A percentile compares a stretch with the other conserved stretches of the same genome.
phyloP scores from a whole-genome alignment of 106 monocot genomes.

The Dendrobium chrysotoxum region DNA sequence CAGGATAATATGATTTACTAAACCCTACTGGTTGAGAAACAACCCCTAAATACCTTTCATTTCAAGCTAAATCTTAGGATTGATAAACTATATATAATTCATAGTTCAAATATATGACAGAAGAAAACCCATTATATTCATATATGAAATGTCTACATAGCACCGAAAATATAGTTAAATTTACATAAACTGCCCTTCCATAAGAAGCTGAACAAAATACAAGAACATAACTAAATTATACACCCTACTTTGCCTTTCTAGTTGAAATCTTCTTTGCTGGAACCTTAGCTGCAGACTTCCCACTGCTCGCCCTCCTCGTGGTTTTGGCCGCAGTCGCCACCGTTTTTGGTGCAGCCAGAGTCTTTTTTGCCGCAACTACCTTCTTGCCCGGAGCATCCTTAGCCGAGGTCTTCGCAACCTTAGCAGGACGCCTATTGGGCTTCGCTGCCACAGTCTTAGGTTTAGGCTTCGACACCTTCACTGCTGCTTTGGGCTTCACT shows the following conservation, averaged over 20 bases:
- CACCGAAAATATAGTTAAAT: not conserved
- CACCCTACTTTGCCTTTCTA: not conserved
- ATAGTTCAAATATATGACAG: no score
- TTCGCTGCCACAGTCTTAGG: constrained; percentile 5
- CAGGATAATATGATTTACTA: no score
- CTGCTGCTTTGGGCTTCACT: not conserved
- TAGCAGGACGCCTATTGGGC: not conserved
- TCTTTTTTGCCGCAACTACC: not conserved
- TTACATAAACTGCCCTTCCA: not conserved
- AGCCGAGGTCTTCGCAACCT: constrained; percentile 5
- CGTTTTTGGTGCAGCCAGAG: not conserved
- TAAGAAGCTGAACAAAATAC: not conserved
- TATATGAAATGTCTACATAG: not conserved
- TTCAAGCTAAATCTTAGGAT: no score
- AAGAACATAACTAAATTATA: not conserved
- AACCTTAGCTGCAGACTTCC: not conserved
- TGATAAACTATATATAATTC: no score
- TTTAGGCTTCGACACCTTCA: constrained; percentile 3
- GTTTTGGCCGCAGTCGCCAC: no score
- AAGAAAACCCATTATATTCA: no score
- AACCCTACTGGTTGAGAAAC: no score
- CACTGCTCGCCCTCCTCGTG: not conserved
- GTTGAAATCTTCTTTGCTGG: not conserved
- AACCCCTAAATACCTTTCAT: no score
- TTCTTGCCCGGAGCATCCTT: constrained; percentile 9